Evolutionary conservation across 2,329 filamentous ascomycete genomes (phyloP), one percentile per base, ranked within the genome.

Genomic region (Ceratocystis lukuohia): DNA sequence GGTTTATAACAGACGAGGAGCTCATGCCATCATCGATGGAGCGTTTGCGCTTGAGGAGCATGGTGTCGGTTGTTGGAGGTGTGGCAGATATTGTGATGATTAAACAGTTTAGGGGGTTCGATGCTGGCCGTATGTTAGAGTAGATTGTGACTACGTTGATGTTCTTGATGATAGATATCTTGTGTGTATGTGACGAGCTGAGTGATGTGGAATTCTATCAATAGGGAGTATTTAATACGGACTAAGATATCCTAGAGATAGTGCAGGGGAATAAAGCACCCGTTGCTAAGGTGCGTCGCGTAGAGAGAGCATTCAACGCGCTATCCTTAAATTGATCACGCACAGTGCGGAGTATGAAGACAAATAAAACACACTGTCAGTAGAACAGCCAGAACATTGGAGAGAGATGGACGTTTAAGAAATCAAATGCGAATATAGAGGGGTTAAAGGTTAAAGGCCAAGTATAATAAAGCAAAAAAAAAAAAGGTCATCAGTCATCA

Each of bases 41-140:
- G 56, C 83, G 80, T 77, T 87, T 87, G 74, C 84, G 83, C 73
- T 87, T 87, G 72, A 84, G 75, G 30, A 79, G 73, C 81, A 83
- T 84, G 15, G 10, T 53, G 53, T 8, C 33, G n/a, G 61, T 62
- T 10, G 15, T 37, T 53, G 25, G 20, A 48, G 28, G n/a, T 30
- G 22, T 25, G 22, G 22, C 22, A 25, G 22, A 25, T 25, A 7
- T 20, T 8, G 22, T 1, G 6, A 57, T 5, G 53, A 57, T 15
- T 41, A 3, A 41, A 41, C 3, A 15, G 37, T 5, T 41, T 41
- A 12, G 37, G 37, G 37, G 37, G 37, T 4, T 41, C 10, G 10
- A 41, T 15, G 2, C 3, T 41, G 37, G 37, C 3, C 10, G 37
- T 41, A 12, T 41, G 37, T 8, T 3, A 37, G 12, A 37, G 33